These are phyloP conservation scores for Phtheirospermum japonicum DNA, from an alignment of 257 asterid genomes.

Conservation along the genomic window DNA sequence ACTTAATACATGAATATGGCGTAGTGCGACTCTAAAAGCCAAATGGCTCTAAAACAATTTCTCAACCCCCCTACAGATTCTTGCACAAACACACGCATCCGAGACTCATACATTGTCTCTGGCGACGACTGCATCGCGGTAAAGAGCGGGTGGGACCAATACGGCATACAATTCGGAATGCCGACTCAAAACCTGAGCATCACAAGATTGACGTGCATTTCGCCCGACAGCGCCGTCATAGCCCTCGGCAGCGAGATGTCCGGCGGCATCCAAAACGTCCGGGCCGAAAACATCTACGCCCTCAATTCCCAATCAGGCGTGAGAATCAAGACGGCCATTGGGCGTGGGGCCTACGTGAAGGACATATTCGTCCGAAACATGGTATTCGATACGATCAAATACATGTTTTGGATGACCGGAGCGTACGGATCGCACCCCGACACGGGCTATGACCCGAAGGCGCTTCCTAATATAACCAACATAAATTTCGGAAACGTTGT, in stretches of 20 bases:
- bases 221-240: constrained; percentile 72
- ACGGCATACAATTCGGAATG: constrained; percentile 47
- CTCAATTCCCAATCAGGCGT: constrained; percentile 55
- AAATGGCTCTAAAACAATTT: too few species aligned
- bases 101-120: constrained; percentile 59
- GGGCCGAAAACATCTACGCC: constrained; percentile 56
- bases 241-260: constrained; percentile 90
- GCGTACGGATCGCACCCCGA: constrained; percentile 56
- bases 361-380: constrained; percentile 47
- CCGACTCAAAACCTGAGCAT: constrained; percentile 58
- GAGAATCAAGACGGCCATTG: constrained; percentile 55
- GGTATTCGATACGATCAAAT: constrained; percentile 46
- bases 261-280: constrained; percentile 64
- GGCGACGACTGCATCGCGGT: constrained; percentile 82
- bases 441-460: constrained; percentile 45
- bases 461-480: constrained; percentile 45
- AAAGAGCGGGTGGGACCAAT: constrained; percentile 78
- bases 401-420: constrained; percentile 63
- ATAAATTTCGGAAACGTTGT: constrained; percentile 45
- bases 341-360: constrained; percentile 58
- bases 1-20: neutral
- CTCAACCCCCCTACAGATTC: too few species aligned
- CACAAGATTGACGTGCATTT: constrained; percentile 57
- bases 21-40: too few species aligned
- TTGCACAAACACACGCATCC: constrained; percentile 56